Evolutionary conservation across 345 rosid genomes (phyloP), one percentile per base, ranked within the genome.

Genomic region (Moricandia moricandioides): DNA sequence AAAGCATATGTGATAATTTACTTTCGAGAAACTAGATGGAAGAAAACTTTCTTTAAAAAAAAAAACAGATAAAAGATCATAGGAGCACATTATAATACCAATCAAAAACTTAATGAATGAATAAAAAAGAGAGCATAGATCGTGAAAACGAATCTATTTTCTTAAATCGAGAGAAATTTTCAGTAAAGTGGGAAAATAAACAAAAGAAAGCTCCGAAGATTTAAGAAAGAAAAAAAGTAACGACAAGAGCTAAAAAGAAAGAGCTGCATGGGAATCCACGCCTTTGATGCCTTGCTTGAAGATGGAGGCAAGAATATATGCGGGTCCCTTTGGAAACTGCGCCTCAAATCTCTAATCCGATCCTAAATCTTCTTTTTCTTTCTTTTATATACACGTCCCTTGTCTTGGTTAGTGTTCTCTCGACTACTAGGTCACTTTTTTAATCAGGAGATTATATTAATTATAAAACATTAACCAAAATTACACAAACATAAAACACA

Each of bases 221-320:
- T 39, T 40, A 1, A 4, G 7, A 11, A 17, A 52, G 13, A 1
- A 39, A 0, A 11, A 26, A 57, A 57, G 3, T 4, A 37, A 12
- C 18, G 30, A 56, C 5, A 39, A 55, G 51, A 49, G 21, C 33
- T 52, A 72, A 55, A 75, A 30, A 60, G 73, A 56, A 62, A 69
- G 69, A 63, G 67, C 4, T 72, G 81, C 77, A 51, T 78, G 81
- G 77, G 77, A 78, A 78, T 78, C 73, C 51, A 72, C 77, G 69
- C 73, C 72, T 78, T 59, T 76, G n/a, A 72, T 72, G 77, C 81
- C 62, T 78, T 78, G 77, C 81, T 78, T 78, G 81, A 78, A 72
- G 51, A 78, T 78, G 51, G 77, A 66, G 81, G 73, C 69, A 78
- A 66, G 77, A 72, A 78, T 78, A 78, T 77, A 72, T 67, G 69